Evolutionary conservation across 176 grass and related monocot species (phyloP), one percentile per base, ranked within the genome.

Genomic region (Lolium rigidum): DNA sequence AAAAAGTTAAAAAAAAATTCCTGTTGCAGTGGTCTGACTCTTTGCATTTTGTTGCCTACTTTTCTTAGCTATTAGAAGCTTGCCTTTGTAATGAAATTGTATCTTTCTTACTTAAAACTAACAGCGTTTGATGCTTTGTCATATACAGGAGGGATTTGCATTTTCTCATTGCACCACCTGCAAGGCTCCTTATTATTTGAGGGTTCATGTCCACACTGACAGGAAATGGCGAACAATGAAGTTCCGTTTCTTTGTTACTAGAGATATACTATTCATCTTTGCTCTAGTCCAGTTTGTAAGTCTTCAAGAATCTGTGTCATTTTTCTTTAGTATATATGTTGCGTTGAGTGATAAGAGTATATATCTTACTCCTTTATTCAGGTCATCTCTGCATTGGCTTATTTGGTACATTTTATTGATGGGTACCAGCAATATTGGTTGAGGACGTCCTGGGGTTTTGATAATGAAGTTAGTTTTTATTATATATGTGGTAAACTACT

Each of bases 131-230:
- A 26, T 70, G 13, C 72, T 90, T 87, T 46, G 67, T 86, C 22
- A 50, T 86, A 68, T 77, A 84, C 94, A 99, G 97, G 97, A 99
- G 72, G 97, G 97, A n/a, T 99, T 99, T 93, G 97, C 97, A 59
- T 99, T 99, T 91, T 91, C 94, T 38, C 97, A 99, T 86, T 99
- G 97, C 83, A 99, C 97, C 73, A 99, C 97, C 76, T 99, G 97
- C 92, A 99, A 99, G 86, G 92, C 94, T 85, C 94, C 97, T 74
- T 99, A 99, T 82, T 94, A 99, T 67, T 83, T 99, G 84, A 96
- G 94, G 82, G 97, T 99, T 86, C 94, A 96, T 89, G 87, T 92
- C 67, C 97, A 99, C 85, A 95, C 92, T 80, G 92, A 99, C 85
- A 96, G 94, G 87, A 99, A 96, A 91, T 99, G 97, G 97, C 87